Percentiles rank a stretch among this genome's conserved stretches.
phyloP scores from a whole-genome alignment of 768 basidiomycete species.

The Suillus lakei region DNA sequence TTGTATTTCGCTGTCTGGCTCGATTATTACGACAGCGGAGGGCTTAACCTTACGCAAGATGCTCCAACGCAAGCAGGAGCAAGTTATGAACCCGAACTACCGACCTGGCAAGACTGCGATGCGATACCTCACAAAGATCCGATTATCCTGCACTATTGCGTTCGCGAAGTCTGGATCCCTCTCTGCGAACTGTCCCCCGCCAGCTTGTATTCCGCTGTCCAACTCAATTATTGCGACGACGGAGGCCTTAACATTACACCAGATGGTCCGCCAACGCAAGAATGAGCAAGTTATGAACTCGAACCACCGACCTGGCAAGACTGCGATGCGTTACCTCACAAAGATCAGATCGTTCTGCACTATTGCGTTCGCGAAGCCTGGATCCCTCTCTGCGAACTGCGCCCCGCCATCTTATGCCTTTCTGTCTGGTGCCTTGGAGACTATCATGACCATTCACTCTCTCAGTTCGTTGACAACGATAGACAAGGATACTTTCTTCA shows the following conservation, averaged over 20 bases:
- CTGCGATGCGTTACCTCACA: background rate
- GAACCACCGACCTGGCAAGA: background rate
- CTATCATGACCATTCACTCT: background rate
- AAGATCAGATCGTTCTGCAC: background rate
- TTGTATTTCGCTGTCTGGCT: slow-evolving; percentile 26
- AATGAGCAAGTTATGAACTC: background rate
- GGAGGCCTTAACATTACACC: slow-evolving; percentile 15
- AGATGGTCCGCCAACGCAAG: slow-evolving; percentile 5
- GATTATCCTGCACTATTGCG: background rate
- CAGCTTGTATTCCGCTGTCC: background rate
- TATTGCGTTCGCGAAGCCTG: background rate
- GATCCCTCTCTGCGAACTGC: no score
- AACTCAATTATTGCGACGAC: slow-evolving; percentile 24
- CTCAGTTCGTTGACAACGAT: background rate
- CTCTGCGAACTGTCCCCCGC: background rate
- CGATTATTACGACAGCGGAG: slow-evolving; percentile 27
- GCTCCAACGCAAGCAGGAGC: slow-evolving; percentile 5
- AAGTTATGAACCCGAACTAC: background rate
- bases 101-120: background rate
- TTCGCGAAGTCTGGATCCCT: background rate
- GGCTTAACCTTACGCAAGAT: slow-evolving; percentile 8
- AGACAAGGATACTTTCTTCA: background rate
- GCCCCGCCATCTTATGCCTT: background rate
- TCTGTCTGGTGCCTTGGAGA: background rate
- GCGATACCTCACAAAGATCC: background rate